Base-by-base conservation (phyloP, 148 eudicot species). In the Diospyros lotus region DNA sequence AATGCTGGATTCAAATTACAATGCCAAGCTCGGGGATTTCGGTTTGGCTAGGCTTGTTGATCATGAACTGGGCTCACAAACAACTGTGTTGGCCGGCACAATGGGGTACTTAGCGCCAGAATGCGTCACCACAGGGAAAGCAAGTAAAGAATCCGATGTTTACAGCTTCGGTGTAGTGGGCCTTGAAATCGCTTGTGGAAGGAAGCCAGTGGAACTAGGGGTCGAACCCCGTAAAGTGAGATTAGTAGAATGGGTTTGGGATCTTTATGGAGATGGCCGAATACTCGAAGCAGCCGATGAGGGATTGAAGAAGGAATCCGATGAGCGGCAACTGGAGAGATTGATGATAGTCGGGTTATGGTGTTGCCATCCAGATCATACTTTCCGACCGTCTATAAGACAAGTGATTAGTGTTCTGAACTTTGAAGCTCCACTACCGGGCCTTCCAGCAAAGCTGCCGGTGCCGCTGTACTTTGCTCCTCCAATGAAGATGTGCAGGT, bases 71-170 rank as follows among this genome's bases (percentile, higher is more conserved):
- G 80, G 80, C 4, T 71, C 80, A 41, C 80, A 77, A 28, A 77
- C 80, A 38, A 77, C 80, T 12, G 80, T 71, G 6, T 10, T 77
- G 53, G 80, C 80, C 0, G 80, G 80, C 13, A 77, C 80, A 14
- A 70, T 77, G 75, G 80, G 75, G 3, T 77, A 77, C 65, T 64
- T 77, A 39, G 80, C 80, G 2, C 80, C 80, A 6, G 80, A 77
- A 15, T 77, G 75, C 55, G 69, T 77, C 8, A 77, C 69, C 8
- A 77, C 80, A 0, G 80, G 80, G 28, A 77, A 71, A 53, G 75
- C 80, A 58, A 77, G 80, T 44, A 77, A 72, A 55, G 80, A 77
- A 18, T 71, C 80, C 0, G 80, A 77, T 77, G 80, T 77, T 2
- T 77, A 77, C 8, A 77, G 80, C 9, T 77, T 77, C 48, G 80